Percentiles rank a stretch among this genome's conserved stretches.
Conservation (phyloP, 495 filamentous ascomycete genomes). For the Neurospora sp. region DNA sequence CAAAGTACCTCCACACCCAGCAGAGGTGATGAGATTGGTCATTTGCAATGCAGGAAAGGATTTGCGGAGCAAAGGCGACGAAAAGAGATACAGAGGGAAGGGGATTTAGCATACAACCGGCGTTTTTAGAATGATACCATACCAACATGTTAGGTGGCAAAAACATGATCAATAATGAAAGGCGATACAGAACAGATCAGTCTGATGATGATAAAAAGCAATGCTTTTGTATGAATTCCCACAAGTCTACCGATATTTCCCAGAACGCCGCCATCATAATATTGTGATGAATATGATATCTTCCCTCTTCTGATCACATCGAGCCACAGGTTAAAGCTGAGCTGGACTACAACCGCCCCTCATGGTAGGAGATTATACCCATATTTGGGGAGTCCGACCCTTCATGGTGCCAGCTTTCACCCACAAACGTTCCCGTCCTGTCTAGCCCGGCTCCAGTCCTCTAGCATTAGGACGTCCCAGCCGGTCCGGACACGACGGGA, state of each 20-base stretch:
- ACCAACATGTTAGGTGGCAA: neutral
- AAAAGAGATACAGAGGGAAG: neutral
- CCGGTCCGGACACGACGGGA: neutral
- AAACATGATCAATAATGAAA: neutral
- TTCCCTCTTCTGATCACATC: neutral
- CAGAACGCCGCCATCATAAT: neutral
- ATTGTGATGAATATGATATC: neutral
- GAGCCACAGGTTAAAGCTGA: neutral
- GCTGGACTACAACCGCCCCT: too few species aligned
- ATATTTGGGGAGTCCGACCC: neutral
- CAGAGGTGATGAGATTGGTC: slow-evolving; percentile 1
- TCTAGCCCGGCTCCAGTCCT: neutral
- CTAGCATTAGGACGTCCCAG: neutral
- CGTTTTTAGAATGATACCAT: neutral
- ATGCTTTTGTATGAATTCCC: neutral
- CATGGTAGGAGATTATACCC: neutral
- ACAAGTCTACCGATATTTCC: neutral
- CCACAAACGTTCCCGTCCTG: neutral
- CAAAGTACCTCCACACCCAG: slow-evolving; percentile 42
- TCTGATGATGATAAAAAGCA: neutral
- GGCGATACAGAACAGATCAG: neutral
- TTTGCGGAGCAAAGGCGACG: neutral
- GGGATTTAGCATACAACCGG: neutral
- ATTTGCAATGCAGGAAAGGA: neutral
- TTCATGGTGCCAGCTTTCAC: neutral